Conservation (phyloP, 371 early-diverging fungal species). For the Furculomyces boomerangus region DNA sequence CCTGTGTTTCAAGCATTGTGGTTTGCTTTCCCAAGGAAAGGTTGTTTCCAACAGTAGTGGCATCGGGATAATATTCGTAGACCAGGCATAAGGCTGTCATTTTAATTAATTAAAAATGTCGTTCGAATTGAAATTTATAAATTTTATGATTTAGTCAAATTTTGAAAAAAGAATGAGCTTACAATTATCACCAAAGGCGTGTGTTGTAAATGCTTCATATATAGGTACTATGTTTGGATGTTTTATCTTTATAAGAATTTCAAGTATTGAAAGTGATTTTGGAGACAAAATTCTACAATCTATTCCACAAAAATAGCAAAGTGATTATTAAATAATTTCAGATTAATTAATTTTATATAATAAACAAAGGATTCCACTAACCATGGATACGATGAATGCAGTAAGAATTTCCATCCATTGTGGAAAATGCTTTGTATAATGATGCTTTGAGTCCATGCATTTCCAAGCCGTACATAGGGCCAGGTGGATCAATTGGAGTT, state of each 20-base stretch:
- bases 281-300: slow-evolving; percentile 5
- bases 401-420: slow-evolving; percentile 68
- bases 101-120: not conserved
- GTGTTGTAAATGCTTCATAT: slow-evolving; percentile 87
- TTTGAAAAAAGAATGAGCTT: slow-evolving; percentile 5
- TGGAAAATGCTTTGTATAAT: slow-evolving; percentile 45
- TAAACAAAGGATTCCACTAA: not conserved
- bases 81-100: slow-evolving; percentile 14
- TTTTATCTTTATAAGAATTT: slow-evolving; percentile 60
- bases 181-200: slow-evolving; percentile 84
- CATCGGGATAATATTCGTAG: slow-evolving; percentile 79
- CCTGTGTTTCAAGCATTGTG: slow-evolving; percentile 48
- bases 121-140: not conserved
- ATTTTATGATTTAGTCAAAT: not conserved
- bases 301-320: not conserved
- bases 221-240: slow-evolving; percentile 74
- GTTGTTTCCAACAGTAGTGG: slow-evolving; percentile 29
- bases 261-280: slow-evolving; percentile 55
- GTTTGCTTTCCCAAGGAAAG: slow-evolving; percentile 2
- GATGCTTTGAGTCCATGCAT: not conserved
- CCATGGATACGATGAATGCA: slow-evolving; percentile 65
- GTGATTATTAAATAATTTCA: not conserved
- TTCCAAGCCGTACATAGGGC: not conserved
- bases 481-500: not conserved
- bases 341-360: not conserved